A percentile compares a stretch with the other conserved stretches of the same genome.
Conservation (phyloP, 2,329 filamentous ascomycete species). For the Paramyrothecium roridum region DNA sequence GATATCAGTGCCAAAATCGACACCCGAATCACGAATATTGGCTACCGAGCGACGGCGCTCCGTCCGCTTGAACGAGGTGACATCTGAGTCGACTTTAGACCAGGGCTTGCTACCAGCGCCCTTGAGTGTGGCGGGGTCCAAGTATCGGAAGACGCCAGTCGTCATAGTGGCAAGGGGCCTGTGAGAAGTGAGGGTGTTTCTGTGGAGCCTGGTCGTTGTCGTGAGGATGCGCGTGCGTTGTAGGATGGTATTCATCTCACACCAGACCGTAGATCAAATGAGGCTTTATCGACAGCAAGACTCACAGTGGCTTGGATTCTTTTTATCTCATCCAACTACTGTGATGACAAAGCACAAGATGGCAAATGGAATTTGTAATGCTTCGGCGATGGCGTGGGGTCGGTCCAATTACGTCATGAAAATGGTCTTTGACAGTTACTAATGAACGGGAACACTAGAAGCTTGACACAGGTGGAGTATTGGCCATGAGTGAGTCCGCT, state of each 20-base stretch:
- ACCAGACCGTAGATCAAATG: not conserved
- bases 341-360: no score
- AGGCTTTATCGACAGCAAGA: no score
- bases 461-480: no score
- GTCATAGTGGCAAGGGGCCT: constrained; percentile 6
- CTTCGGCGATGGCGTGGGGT: no score
- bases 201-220: not conserved
- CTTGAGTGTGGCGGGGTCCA: constrained; percentile 6
- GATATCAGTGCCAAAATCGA: constrained; percentile 15
- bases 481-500: no score
- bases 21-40: constrained; percentile 15
- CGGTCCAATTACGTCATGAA: no score
- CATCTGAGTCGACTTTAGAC: constrained; percentile 18
- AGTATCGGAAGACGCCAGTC: constrained; percentile 7
- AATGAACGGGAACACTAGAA: no score
- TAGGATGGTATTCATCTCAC: not conserved
- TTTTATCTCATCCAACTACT: no score
- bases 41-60: constrained; percentile 14
- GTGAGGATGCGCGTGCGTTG: not conserved
- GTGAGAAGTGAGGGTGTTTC: not conserved
- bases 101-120: constrained; percentile 6
- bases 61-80: constrained; percentile 13
- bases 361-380: no score
- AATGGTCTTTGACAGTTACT: no score
- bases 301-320: no score